Base-by-base conservation (phyloP, 1,284 basidiomycete species). In the Trametes pubescens region DNA sequence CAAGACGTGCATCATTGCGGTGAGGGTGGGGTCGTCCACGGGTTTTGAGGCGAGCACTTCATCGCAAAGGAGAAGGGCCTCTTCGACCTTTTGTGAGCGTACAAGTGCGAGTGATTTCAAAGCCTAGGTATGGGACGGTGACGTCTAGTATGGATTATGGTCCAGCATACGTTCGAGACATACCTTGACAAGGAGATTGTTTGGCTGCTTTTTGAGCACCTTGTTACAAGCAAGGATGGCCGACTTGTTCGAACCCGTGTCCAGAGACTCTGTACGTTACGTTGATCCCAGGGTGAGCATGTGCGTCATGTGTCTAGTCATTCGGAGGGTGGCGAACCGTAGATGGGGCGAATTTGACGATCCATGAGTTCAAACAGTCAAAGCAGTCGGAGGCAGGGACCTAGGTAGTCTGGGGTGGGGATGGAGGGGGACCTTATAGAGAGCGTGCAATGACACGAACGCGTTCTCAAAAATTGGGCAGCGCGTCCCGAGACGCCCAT, bases 191-290 rank as follows among this genome's bases (percentile, higher is more conserved):
- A 93, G 79, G 52, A 84, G 81, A 74, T 87, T 89, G 72, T 84
- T 86, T 21, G 91, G 90, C 66, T 91, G 84, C 77, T 92, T 92
- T 77, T 94, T 95, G 68, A 95, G 82, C 29, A 93, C 75, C 76
- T 94, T 94, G 76, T 93, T 93, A 79, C 91, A 92, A n/a, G 87
- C 82, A 49, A 92, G 85, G 57, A 95, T 84, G 22, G 92, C 93
- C 37, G 90, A 88, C 79, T 94, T 94, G 79, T 89, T 90, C n/a
- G 92, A 92, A 56, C 87, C 87, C 47, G 87, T 90, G 79, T 95
- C 93, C 66, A 95, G 81, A 46, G 93, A 88, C 82, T 94, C 93
- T 95, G 43, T 34, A 65, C 11, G 54, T 55, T 18, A 29, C 54
- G 48, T 16, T 11, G 56, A 53, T 29, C 21, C 35, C 32, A 38